Evolutionary conservation across 139 green algal species (phyloP).

Genomic region (Chlorella vulgaris): DNA sequence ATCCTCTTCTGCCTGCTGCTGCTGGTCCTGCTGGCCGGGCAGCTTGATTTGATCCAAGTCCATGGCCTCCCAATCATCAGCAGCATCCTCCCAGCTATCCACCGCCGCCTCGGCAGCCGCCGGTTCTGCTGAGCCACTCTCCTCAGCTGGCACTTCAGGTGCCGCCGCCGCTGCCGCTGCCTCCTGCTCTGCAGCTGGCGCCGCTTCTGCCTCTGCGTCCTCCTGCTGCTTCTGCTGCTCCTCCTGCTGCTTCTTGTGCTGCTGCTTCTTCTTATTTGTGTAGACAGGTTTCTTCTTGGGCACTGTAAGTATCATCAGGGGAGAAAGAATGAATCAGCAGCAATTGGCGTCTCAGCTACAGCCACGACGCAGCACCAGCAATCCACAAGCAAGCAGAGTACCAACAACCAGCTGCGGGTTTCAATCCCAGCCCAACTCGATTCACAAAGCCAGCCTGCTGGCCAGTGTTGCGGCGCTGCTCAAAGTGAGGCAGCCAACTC

Average conservation of each 20-base stretch:
- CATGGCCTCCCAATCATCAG: constrained; percentile 74
- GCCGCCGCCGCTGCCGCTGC: constrained; percentile 22
- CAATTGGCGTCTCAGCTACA: no score
- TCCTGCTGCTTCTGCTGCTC: constrained; percentile 22
- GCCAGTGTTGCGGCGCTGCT: no score
- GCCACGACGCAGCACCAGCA: no score
- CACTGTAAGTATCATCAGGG: not conserved
- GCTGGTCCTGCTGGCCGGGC: constrained; percentile 32
- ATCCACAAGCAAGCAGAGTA: no score
- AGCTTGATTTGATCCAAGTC: constrained; percentile 64
- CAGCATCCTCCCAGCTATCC: constrained; percentile 56
- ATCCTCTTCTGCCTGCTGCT: constrained; percentile 37
- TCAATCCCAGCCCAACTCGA: no score
- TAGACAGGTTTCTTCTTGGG: constrained; percentile 73
- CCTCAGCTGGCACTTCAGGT: constrained; percentile 47
- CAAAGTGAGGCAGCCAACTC: constrained; percentile 4
- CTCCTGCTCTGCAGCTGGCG: constrained; percentile 57
- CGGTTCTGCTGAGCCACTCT: constrained; percentile 43
- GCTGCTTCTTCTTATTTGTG: constrained; percentile 71
- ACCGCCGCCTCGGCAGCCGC: constrained; percentile 25
- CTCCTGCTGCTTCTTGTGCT: constrained; percentile 59
- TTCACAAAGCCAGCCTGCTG: no score
- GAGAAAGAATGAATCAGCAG: no score
- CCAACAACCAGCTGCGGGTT: no score
- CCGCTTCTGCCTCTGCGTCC: constrained; percentile 45